These are phyloP conservation scores for Geosmithia morbida DNA, from an alignment of 2,329 filamentous ascomycete genomes.

Conservation along the genomic window DNA sequence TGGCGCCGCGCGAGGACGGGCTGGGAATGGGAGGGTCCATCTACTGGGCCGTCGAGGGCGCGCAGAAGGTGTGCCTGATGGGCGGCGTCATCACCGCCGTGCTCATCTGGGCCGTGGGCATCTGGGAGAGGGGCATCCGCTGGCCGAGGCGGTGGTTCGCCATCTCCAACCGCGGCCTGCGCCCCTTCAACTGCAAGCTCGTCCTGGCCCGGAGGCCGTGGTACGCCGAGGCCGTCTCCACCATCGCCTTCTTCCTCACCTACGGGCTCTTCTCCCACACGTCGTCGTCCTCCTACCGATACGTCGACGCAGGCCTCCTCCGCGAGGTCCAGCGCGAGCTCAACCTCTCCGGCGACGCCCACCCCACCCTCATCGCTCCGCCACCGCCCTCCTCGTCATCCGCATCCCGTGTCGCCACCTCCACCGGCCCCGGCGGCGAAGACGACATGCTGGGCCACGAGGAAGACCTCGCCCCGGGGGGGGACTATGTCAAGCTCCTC, in stretches of 20 bases:
- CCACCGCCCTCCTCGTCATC: conserved; percentile 7
- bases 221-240: conserved; percentile 64
- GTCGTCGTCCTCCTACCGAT: conserved; percentile 58
- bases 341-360: conserved; percentile 26
- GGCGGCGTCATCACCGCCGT: conserved; percentile 77
- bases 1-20: conserved; percentile 92
- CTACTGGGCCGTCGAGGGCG: conserved; percentile 89
- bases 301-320: conserved; percentile 52
- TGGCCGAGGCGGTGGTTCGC: conserved; percentile 89
- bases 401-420: conserved; percentile 12
- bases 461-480: conserved; percentile 80
- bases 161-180: conserved; percentile 76
- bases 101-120: conserved; percentile 85
- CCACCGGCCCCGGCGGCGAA: too few species aligned
- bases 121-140: conserved; percentile 88
- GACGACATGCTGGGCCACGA: conserved; percentile 59
- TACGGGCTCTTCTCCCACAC: conserved; percentile 57
- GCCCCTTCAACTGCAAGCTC: conserved; percentile 92
- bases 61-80: conserved; percentile 82
- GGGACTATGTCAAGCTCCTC: conserved; percentile 82
- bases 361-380: conserved; percentile 20
- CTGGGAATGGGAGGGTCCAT: conserved; percentile 81
- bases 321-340: conserved; percentile 46
- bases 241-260: conserved; percentile 63
- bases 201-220: conserved; percentile 74